Conservation (phyloP, 78 protist genomes). For the Guillardia theta region DNA sequence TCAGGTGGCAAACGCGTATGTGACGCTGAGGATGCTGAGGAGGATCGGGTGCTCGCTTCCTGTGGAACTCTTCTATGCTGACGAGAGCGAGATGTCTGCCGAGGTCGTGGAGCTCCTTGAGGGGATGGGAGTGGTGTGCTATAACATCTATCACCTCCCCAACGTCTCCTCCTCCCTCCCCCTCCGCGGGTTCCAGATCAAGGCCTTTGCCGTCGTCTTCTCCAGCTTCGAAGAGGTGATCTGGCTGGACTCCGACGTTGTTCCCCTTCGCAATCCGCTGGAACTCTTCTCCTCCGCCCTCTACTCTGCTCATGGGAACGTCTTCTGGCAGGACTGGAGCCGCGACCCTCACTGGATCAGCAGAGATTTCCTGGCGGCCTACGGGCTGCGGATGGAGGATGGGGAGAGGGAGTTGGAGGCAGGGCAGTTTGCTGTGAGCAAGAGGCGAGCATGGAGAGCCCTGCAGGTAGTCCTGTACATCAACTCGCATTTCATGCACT, state of each 20-base stretch:
- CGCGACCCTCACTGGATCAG: neutral
- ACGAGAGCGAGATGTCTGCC: neutral
- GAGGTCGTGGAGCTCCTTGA: neutral
- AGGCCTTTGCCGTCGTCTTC: neutral
- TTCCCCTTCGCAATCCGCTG: neutral
- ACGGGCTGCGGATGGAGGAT: neutral
- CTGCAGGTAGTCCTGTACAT: neutral
- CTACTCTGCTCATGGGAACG: neutral
- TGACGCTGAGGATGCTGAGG: neutral
- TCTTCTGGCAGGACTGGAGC: conserved; percentile 8
- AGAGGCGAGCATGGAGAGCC: neutral
- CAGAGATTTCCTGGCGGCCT: neutral
- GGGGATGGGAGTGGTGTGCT: neutral
- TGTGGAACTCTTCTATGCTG: neutral
- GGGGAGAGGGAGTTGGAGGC: conserved; percentile 7
- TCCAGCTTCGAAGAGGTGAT: neutral
- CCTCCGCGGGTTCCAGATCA: neutral
- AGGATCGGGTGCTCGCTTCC: neutral
- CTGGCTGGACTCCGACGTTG: neutral
- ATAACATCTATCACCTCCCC: neutral
- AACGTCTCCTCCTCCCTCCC: neutral
- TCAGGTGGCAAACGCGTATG: neutral
- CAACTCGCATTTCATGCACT: neutral
- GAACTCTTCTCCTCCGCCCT: neutral
- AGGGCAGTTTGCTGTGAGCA: neutral